Conservation (phyloP, 176 grass and related monocot genomes). For the Oryza glumipatula region DNA sequence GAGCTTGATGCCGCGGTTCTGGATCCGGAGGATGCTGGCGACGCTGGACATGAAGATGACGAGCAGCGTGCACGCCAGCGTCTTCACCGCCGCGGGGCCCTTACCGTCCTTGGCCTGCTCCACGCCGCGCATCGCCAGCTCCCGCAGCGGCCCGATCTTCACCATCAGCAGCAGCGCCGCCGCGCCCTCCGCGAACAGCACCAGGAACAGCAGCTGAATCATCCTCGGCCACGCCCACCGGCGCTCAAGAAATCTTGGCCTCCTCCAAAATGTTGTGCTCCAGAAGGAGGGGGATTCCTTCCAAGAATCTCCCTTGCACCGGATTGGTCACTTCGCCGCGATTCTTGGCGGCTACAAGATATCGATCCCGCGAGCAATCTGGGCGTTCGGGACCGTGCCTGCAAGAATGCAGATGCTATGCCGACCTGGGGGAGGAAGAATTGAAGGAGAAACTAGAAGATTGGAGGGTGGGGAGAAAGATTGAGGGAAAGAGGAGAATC, state of each 20-base stretch:
- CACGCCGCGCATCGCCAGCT: constrained; percentile 74
- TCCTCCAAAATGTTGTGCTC: neutral
- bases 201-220: constrained; percentile 90
- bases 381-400: neutral
- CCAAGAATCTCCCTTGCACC: neutral
- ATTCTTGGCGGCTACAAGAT: neutral
- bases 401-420: neutral
- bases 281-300: neutral
- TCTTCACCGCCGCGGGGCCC: constrained; percentile 88
- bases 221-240: constrained; percentile 24
- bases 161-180: constrained; percentile 83
- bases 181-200: constrained; percentile 81
- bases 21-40: constrained; percentile 82
- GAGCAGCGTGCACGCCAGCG: constrained; percentile 80
- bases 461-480: neutral
- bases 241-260: neutral
- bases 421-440: neutral
- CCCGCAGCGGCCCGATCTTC: constrained; percentile 87
- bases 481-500: neutral
- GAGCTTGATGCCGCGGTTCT: constrained; percentile 74
- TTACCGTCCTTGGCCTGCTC: constrained; percentile 82
- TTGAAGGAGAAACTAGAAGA: neutral
- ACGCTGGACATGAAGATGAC: constrained; percentile 82
- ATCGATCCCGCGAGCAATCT: neutral
- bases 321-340: neutral